Base-by-base conservation (phyloP, 805 yeast species). In the Monosporozyma aerobia region DNA sequence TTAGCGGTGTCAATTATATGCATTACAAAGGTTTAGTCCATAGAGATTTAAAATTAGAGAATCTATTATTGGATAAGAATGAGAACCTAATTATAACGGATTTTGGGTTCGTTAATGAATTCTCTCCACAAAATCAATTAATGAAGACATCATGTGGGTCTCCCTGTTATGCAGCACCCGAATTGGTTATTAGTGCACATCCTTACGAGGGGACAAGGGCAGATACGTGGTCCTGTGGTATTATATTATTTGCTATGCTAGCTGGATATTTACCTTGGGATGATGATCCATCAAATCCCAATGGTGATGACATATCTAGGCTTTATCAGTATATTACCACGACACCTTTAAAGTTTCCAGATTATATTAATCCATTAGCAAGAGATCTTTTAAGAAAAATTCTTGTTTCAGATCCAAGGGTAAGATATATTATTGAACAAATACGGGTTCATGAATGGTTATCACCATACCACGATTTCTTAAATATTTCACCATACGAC, bases 151-250 rank as follows among this genome's bases (percentile, higher is more conserved):
- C 90, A 39, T 92, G 99, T 69, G 99, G 99, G 1, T 88, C 96
- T 2, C 99, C 99, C 0, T 92, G 99, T 68, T 92, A 92, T 69
- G 99, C 99, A 0, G 99, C 99, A 1, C 99, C 99, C 0, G 99
- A 94, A 67, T 73, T 94, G 53, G 99, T 94, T 3, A 84, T 90
- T 32, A 85, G 92, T 11, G 87, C 83, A 57, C 79, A 82, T 51
- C 90, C 95, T 14, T 94, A 94, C 66, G 89, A 87, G 59, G 97
- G 96, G 23, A 79, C 89, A 56, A 90, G 89, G 69, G 97, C 89
- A 33, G 99, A 94, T 70, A 85, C 90, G 44, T 94, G 99, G 99
- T 88, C 97, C 0, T 82, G 96, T 62, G 99, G 99, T 54, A 90
- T 94, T 30, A 94, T 94, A 51, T 72, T 94, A 44, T 94, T 90